Percentiles rank a stretch among this genome's conserved stretches.
phyloP scores from a whole-genome alignment of 2,329 filamentous ascomycete genomes.

The Fusarium redolens region DNA sequence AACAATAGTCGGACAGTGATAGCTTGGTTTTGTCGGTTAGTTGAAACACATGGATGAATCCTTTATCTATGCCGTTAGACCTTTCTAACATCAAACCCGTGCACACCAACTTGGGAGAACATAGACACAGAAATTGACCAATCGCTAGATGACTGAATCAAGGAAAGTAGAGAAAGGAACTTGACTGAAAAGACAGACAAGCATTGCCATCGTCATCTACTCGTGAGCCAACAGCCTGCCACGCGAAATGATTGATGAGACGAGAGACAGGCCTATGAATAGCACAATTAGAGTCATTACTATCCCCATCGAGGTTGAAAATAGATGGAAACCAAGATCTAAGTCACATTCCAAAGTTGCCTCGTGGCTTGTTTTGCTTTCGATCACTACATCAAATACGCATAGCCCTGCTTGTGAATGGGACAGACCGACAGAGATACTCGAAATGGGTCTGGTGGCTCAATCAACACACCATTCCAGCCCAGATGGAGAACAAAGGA shows the following conservation, averaged over 20 bases:
- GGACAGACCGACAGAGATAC: not conserved
- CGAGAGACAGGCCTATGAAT: not conserved
- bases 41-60: not conserved
- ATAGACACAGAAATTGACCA: not conserved
- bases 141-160: not conserved
- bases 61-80: not conserved
- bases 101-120: not conserved
- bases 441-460: not conserved
- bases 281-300: not conserved
- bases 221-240: not conserved
- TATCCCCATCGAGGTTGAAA: not conserved
- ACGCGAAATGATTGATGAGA: not conserved
- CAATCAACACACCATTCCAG: constrained; percentile 5
- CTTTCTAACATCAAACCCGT: not conserved
- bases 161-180: not conserved
- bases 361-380: constrained; percentile 9
- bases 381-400: not conserved
- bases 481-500: constrained; percentile 22
- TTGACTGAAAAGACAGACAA: not conserved
- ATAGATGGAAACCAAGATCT: not conserved
- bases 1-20: not conserved
- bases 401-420: not conserved
- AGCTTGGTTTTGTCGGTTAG: not conserved
- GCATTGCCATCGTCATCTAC: not conserved
- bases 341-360: constrained; percentile 13